Evolutionary conservation across 768 basidiomycete genomes (phyloP).

Genomic region (Tylopilus balloui): DNA sequence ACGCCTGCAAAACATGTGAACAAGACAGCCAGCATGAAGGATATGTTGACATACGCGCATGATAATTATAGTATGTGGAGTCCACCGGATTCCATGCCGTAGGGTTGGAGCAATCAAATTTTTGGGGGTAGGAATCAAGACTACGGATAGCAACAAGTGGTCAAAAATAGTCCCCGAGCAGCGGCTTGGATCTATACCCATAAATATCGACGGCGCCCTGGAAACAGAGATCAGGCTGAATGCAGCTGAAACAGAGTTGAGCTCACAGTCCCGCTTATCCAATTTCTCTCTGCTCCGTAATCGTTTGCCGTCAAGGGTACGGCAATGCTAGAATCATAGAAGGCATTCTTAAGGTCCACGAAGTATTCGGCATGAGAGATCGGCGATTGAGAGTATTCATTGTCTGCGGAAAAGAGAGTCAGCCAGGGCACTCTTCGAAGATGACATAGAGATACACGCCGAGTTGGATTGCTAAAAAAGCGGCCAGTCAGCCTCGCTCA

Average conservation of each 20-base stretch:
- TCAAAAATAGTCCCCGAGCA: not conserved
- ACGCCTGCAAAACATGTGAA: slow-evolving; percentile 35
- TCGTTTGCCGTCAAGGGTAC: slow-evolving; percentile 78
- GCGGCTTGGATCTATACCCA: slow-evolving; percentile 41
- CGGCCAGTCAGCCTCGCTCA: not conserved
- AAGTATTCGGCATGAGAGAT: slow-evolving; percentile 53
- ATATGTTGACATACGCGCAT: slow-evolving; percentile 32
- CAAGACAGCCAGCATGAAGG: not conserved
- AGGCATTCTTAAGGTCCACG: slow-evolving; percentile 52
- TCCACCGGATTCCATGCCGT: slow-evolving; percentile 59
- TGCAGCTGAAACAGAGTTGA: not conserved
- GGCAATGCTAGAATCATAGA: slow-evolving; percentile 51
- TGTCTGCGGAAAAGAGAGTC: slow-evolving; percentile 43
- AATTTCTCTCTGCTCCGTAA: slow-evolving; percentile 51
- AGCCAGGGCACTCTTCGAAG: not conserved
- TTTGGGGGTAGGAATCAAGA: slow-evolving; percentile 71
- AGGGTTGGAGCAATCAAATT: slow-evolving; percentile 78
- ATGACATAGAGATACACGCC: slow-evolving; percentile 33
- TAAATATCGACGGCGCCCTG: slow-evolving; percentile 68
- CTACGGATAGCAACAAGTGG: slow-evolving; percentile 24
- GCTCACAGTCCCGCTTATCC: slow-evolving; percentile 65
- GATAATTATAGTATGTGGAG: slow-evolving; percentile 63
- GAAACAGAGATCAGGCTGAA: slow-evolving; percentile 3
- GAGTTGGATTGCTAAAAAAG: slow-evolving; percentile 47
- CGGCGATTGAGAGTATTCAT: slow-evolving; percentile 61